Conservation (phyloP, 1,284 basidiomycete species). For the Takashimella koratensis region DNA sequence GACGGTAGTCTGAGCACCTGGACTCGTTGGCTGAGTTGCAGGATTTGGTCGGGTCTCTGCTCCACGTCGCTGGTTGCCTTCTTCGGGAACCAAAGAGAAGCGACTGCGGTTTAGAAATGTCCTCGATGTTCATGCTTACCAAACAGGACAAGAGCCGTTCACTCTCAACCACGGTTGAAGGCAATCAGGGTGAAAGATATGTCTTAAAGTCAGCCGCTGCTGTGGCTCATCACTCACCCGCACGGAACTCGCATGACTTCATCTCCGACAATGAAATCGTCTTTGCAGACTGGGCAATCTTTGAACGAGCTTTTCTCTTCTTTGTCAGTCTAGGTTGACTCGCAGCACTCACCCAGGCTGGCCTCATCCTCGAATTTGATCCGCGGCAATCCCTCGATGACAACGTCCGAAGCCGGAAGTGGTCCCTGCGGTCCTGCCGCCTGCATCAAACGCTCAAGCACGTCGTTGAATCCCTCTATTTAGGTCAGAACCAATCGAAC, state of each 20-base stretch:
- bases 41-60: not conserved
- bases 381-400: slow-evolving; percentile 44
- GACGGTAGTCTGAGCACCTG: slow-evolving; percentile 17
- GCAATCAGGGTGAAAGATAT: slow-evolving; percentile 47
- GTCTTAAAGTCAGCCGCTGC: slow-evolving; percentile 17
- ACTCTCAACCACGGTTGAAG: slow-evolving; percentile 45
- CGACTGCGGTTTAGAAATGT: slow-evolving; percentile 25
- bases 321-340: not conserved
- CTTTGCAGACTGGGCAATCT: slow-evolving; percentile 47
- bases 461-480: slow-evolving; percentile 41
- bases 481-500: not conserved
- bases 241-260: slow-evolving; percentile 43
- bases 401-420: slow-evolving; percentile 39
- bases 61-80: slow-evolving; percentile 12
- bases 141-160: slow-evolving; percentile 49
- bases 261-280: slow-evolving; percentile 40
- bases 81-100: slow-evolving; percentile 43
- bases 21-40: not conserved
- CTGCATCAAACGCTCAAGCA: slow-evolving; percentile 46
- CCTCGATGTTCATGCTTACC: slow-evolving; percentile 22
- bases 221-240: slow-evolving; percentile 22
- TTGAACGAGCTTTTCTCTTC: slow-evolving; percentile 38
- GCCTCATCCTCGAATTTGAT: slow-evolving; percentile 34
- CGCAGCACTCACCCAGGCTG: slow-evolving; percentile 28
- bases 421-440: slow-evolving; percentile 46